A percentile compares a stretch with the other conserved stretches of the same genome.
Conservation (phyloP, 2,329 filamentous ascomycete genomes). For the Phoma sp. region DNA sequence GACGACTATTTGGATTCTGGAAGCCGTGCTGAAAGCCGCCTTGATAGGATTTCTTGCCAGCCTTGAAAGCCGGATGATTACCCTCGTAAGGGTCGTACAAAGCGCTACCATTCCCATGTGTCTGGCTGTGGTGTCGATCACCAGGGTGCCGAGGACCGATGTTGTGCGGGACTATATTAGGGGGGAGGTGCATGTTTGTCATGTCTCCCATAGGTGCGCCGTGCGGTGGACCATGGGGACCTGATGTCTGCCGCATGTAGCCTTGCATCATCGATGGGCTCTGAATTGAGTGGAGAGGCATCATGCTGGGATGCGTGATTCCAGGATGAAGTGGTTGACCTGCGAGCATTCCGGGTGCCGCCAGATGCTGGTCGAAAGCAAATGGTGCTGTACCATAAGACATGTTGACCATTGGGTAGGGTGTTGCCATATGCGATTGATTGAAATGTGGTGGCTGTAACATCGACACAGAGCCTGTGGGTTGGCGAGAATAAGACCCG, state of each 20-base stretch:
- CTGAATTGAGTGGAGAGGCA: slow-evolving; percentile 18
- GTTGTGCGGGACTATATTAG: slow-evolving; percentile 12
- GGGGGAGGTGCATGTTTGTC: slow-evolving; percentile 34
- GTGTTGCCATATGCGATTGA: slow-evolving; percentile 19
- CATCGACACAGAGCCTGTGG: slow-evolving; percentile 17
- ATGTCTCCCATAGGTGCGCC: slow-evolving; percentile 34
- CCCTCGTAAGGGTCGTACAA: slow-evolving; percentile 41
- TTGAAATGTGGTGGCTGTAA: slow-evolving; percentile 25
- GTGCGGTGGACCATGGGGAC: slow-evolving; percentile 4
- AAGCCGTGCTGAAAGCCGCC: slow-evolving; percentile 23
- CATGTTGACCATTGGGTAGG: slow-evolving; percentile 16
- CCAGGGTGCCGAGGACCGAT: slow-evolving; percentile 17
- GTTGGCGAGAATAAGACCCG: slow-evolving; percentile 21
- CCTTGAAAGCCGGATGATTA: slow-evolving; percentile 28
- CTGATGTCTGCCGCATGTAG: slow-evolving; percentile 21
- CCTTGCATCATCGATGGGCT: slow-evolving; percentile 18
- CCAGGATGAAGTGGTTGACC: slow-evolving; percentile 20
- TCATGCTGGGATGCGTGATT: slow-evolving; percentile 17
- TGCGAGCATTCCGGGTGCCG: slow-evolving; percentile 17
- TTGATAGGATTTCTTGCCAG: slow-evolving; percentile 21
- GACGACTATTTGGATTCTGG: slow-evolving; percentile 18
- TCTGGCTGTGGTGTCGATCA: slow-evolving; percentile 20
- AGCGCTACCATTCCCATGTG: slow-evolving; percentile 1
- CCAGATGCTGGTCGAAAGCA: slow-evolving; percentile 16
- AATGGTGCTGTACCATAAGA: slow-evolving; percentile 21